A percentile compares a stretch with the other conserved stretches of the same genome.
These are phyloP conservation scores for Wickerhamomyces sydowiorum DNA, from an alignment of 805 yeast species.

Conservation along the genomic window DNA sequence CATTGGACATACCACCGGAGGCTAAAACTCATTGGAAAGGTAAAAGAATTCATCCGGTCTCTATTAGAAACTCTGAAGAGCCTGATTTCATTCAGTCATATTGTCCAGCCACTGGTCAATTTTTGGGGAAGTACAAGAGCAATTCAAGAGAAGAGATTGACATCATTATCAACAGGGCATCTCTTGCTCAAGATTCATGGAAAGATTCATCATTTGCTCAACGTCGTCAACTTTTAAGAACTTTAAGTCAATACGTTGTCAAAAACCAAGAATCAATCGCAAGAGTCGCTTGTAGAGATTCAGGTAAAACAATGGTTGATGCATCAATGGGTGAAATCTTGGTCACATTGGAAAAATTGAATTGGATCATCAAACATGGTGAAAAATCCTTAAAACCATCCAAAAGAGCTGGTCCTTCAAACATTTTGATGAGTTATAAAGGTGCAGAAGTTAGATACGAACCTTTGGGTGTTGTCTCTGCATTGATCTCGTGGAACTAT, in stretches of 20 bases:
- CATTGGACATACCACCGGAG: slow-evolving; percentile 61
- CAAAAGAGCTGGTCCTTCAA: slow-evolving; percentile 81
- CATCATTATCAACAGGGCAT: slow-evolving; percentile 38
- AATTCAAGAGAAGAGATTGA: slow-evolving; percentile 71
- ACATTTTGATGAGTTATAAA: slow-evolving; percentile 80
- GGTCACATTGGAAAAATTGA: slow-evolving; percentile 89
- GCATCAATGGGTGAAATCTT: slow-evolving; percentile 95
- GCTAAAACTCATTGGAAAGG: slow-evolving; percentile 93
- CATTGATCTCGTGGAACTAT: slow-evolving; percentile 94
- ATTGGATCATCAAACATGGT: slow-evolving; percentile 87
- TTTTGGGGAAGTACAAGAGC: slow-evolving; percentile 64
- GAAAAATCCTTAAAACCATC: slow-evolving; percentile 58
- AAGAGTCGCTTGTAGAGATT: slow-evolving; percentile 90
- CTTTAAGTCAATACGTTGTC: slow-evolving; percentile 65
- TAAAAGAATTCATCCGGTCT: slow-evolving; percentile 60
- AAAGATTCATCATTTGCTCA: slow-evolving; percentile 46
- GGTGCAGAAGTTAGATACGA: slow-evolving; percentile 92
- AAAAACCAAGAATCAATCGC: slow-evolving; percentile 85
- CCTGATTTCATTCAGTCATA: slow-evolving; percentile 71
- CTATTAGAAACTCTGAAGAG: slow-evolving; percentile 52
- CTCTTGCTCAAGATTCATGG: slow-evolving; percentile 29
- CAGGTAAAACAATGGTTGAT: slow-evolving; percentile 93
- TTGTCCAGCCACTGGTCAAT: slow-evolving; percentile 96
- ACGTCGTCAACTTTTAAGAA: slow-evolving; percentile 64
- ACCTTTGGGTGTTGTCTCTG: slow-evolving; percentile 82